phyloP scores from a whole-genome alignment of 1,139 yeast genomes.

The Chernovozyma aurita region DNA sequence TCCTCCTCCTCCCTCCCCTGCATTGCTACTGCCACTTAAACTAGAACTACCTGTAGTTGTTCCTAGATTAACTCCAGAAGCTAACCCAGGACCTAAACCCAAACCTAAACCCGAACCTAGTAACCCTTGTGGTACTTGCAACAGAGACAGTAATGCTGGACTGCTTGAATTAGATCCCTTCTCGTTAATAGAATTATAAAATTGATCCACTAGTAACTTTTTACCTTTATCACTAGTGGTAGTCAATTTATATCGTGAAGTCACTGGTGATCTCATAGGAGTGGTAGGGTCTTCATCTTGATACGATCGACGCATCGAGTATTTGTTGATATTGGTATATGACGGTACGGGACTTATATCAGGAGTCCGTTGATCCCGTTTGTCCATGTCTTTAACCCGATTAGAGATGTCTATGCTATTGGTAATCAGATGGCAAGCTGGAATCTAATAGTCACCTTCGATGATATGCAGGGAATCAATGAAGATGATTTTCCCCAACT shows the following conservation, averaged over 20 bases:
- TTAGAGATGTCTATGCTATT: not conserved
- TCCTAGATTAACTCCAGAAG: not conserved
- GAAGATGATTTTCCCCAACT: too few species aligned
- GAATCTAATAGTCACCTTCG: too few species aligned
- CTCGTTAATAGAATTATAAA: conserved; percentile 5
- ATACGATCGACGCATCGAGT: conserved; percentile 2
- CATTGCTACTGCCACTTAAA: not conserved
- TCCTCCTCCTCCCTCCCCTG: too few species aligned
- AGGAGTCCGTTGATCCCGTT: not conserved
- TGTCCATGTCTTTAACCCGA: not conserved
- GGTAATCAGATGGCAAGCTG: not conserved
- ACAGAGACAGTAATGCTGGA: not conserved
- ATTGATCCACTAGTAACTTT: conserved; percentile 6
- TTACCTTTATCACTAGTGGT: conserved; percentile 5
- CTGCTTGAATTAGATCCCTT: not conserved
- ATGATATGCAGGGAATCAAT: too few species aligned
- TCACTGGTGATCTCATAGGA: not conserved
- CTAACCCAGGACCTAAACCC: not conserved
- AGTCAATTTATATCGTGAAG: not conserved
- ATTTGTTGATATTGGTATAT: conserved; percentile 3
- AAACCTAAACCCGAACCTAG: not conserved
- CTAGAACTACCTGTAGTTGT: not conserved
- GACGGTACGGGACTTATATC: conserved; percentile 2
- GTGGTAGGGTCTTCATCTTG: conserved; percentile 1
- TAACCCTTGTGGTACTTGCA: not conserved